Percentiles rank a stretch among this genome's conserved stretches.
Conservation (phyloP, 257 asterid species). For the Solanum megistacrolobum region DNA sequence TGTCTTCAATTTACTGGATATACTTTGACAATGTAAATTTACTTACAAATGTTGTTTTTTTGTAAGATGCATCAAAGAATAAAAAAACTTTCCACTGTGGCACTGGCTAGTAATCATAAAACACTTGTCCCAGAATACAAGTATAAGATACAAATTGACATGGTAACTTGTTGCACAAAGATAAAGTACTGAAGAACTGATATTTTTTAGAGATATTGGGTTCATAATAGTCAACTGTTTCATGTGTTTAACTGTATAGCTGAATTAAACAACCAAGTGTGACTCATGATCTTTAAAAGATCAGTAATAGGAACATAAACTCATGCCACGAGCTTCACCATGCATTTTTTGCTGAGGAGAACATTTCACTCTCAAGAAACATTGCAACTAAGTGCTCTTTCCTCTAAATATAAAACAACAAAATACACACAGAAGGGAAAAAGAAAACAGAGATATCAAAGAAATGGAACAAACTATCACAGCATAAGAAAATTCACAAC, state of each 20-base stretch:
- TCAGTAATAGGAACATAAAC: no score
- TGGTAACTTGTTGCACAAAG: not conserved
- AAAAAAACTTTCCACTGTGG: no score
- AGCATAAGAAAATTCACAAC: not conserved
- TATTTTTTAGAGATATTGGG: not conserved
- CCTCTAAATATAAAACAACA: not conserved
- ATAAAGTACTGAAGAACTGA: not conserved
- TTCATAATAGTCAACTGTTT: not conserved
- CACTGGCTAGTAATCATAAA: no score
- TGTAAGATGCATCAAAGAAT: no score
- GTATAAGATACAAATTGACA: not conserved
- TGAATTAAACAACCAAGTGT: not conserved
- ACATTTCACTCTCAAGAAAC: not conserved
- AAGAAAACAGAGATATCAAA: not conserved
- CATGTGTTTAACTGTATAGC: not conserved
- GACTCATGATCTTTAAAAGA: not conserved
- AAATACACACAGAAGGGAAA: not conserved
- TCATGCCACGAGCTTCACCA: no score
- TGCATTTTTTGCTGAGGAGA: not conserved
- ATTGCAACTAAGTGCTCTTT: not conserved
- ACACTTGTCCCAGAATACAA: no score
- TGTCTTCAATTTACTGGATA: no score
- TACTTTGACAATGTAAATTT: no score
- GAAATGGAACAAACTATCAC: not conserved
- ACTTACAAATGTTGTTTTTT: no score